Evolutionary conservation across 306 rosid species (phyloP).

Genomic region (Cucurbita pepo): DNA sequence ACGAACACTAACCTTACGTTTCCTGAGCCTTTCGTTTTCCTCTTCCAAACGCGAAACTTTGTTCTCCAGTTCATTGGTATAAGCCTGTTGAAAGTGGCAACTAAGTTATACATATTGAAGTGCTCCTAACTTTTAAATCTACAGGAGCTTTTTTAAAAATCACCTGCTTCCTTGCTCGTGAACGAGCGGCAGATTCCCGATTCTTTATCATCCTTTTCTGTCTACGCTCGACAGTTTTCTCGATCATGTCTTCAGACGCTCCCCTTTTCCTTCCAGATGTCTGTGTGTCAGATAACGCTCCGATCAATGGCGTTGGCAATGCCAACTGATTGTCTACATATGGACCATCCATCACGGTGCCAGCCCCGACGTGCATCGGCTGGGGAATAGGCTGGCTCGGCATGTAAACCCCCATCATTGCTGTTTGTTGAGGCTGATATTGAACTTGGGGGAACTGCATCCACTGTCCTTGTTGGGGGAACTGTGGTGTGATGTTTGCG

Average conservation of each 20-base stretch:
- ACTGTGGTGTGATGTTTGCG: constrained; percentile 34
- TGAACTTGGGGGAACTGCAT: constrained; percentile 55
- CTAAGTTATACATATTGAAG: background rate
- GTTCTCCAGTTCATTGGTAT: constrained; percentile 77
- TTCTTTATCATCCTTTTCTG: constrained; percentile 97
- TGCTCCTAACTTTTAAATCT: background rate
- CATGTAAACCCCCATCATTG: constrained; percentile 56
- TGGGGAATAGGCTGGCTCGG: constrained; percentile 42
- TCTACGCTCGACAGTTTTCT: constrained; percentile 76
- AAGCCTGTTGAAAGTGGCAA: constrained; percentile 44
- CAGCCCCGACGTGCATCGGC: constrained; percentile 40
- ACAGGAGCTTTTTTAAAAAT: background rate
- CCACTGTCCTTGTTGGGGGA: constrained; percentile 58
- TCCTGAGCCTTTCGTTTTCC: constrained; percentile 89
- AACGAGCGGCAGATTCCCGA: constrained; percentile 95
- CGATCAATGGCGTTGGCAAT: constrained; percentile 51
- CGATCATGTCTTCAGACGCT: constrained; percentile 42
- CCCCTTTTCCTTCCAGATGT: constrained; percentile 59
- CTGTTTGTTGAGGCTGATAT: constrained; percentile 58
- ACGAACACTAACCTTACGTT: constrained; percentile 49
- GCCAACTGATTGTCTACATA: constrained; percentile 50
- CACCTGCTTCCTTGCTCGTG: constrained; percentile 96
- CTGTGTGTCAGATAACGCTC: constrained; percentile 45
- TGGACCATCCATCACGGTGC: constrained; percentile 46
- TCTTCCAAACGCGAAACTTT: constrained; percentile 75